phyloP scores from a whole-genome alignment of 164 flowering plant species.

The Magnolia officinalis region DNA sequence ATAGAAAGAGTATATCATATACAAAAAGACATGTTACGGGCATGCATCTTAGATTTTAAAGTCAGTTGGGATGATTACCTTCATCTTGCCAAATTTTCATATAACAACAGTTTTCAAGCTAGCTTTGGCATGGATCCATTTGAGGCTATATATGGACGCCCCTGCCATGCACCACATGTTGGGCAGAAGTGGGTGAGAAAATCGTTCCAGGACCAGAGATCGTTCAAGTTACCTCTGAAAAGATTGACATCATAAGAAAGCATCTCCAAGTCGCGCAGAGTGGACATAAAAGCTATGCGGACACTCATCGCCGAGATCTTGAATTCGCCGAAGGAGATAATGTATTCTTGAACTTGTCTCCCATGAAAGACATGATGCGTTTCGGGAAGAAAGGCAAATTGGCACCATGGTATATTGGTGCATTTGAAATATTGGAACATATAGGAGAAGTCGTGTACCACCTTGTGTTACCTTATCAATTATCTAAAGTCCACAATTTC shows the following conservation, averaged over 20 bases:
- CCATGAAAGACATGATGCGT: not conserved
- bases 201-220: not conserved
- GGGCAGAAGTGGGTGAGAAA: not conserved
- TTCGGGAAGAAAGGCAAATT: slow-evolving; percentile 1
- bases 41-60: not conserved
- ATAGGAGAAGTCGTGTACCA: not conserved
- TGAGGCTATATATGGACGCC: not conserved
- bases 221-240: not conserved
- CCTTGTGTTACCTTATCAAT: not conserved
- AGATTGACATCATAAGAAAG: too few relatives aligned
- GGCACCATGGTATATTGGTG: not conserved
- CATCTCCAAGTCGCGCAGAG: not conserved
- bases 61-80: not conserved
- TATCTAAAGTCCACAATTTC: not conserved
- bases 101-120: slow-evolving; percentile 5
- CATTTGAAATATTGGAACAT: not conserved
- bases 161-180: not conserved
- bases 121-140: slow-evolving; percentile 3
- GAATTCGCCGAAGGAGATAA: not conserved
- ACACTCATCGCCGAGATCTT: not conserved
- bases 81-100: not conserved
- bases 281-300: not conserved
- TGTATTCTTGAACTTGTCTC: not conserved
- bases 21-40: slow-evolving; percentile 3
- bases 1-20: not conserved